Evolutionary conservation across 225 moss, liverwort and hornwort genomes (phyloP).

Genomic region (Anthoceros angustus): DNA sequence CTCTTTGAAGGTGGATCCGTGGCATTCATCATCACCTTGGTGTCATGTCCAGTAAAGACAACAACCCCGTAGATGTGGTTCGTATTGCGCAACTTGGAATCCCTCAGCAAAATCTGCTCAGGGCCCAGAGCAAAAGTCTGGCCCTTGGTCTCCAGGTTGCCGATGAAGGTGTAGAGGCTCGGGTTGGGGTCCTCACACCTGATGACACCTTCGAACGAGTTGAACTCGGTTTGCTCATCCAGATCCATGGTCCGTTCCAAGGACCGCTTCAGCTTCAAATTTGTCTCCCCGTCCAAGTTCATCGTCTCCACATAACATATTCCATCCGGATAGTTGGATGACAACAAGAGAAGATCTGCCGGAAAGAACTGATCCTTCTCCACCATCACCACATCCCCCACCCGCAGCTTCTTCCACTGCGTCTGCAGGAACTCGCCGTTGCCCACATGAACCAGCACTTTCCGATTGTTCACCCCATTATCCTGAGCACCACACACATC

Average conservation of each 20-base stretch:
- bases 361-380: conserved; percentile 94
- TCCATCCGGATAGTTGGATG: conserved; percentile 83
- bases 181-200: conserved; percentile 92
- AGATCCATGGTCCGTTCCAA: conserved; percentile 76
- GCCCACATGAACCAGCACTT: conserved; percentile 47
- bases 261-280: conserved; percentile 76
- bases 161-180: conserved; percentile 86
- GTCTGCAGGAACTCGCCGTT: conserved; percentile 51
- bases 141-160: conserved; percentile 58
- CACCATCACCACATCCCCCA: conserved; percentile 84
- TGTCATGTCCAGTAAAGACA: conserved; percentile 82
- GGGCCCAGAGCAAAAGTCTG: conserved; percentile 52
- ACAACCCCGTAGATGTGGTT: conserved; percentile 74
- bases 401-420: conserved; percentile 77
- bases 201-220: conserved; percentile 38
- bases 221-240: conserved; percentile 60
- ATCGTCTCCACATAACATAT: conserved; percentile 99
- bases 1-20: conserved; percentile 92
- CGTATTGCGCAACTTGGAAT: conserved; percentile 93
- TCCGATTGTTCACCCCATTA: conserved; percentile 74
- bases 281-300: conserved; percentile 97
- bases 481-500: conserved; percentile 24
- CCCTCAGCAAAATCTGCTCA: conserved; percentile 73
- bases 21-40: conserved; percentile 96
- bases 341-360: conserved; percentile 88